A percentile compares a stretch with the other conserved stretches of the same genome.
These are phyloP conservation scores for Inosperma sp. DNA, from an alignment of 768 basidiomycete genomes.

Conservation along the genomic window DNA sequence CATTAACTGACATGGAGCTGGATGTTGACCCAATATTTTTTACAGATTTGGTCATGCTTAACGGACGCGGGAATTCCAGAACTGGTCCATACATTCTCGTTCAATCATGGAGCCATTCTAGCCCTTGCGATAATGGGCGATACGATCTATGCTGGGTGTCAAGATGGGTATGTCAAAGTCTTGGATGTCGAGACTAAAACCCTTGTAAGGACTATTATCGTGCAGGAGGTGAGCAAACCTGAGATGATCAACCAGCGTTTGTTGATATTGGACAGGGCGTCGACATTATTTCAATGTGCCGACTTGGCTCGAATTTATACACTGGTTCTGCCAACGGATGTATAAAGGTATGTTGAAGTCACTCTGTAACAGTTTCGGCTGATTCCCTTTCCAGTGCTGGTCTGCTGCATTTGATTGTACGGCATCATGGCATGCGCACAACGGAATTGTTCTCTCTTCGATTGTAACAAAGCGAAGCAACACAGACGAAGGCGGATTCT, in stretches of 20 bases:
- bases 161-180: constrained; percentile 89
- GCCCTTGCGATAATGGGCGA: constrained; percentile 70
- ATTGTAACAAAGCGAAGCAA: constrained; percentile 42
- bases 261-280: constrained; percentile 43
- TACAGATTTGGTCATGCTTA: constrained; percentile 65
- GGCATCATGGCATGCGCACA: constrained; percentile 77
- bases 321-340: constrained; percentile 64
- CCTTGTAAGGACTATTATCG: constrained; percentile 79
- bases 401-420: constrained; percentile 82
- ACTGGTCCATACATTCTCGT: constrained; percentile 63
- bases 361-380: background rate
- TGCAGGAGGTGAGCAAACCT: constrained; percentile 52
- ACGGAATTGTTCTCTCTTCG: constrained; percentile 79
- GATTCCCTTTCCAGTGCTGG: constrained; percentile 51
- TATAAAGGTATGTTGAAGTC: constrained; percentile 57
- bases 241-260: background rate
- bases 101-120: constrained; percentile 76
- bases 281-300: constrained; percentile 78
- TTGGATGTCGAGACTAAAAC: constrained; percentile 90
- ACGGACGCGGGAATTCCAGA: constrained; percentile 33
- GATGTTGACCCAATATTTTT: background rate
- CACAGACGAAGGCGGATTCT: constrained; percentile 28
- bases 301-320: constrained; percentile 60
- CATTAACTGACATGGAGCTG: background rate
- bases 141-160: constrained; percentile 88